Base-by-base conservation (phyloP, 2,329 filamentous ascomycete species). In the Aspergillaceae sp. region DNA sequence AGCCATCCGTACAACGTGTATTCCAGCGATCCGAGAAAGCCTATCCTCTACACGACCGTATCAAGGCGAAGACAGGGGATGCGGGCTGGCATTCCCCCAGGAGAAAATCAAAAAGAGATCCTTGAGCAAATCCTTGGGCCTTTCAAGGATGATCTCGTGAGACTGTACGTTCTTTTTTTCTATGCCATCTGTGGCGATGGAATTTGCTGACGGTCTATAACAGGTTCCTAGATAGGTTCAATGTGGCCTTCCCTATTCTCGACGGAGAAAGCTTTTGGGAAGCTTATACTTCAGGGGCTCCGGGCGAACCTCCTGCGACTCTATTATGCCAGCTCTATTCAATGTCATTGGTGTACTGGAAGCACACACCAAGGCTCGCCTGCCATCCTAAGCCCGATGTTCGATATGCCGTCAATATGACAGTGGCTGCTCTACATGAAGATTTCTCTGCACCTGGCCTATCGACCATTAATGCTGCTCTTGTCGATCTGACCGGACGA, bases 331-430 rank as follows among this genome's bases (percentile, higher is more conserved):
- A 75, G 47, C 61, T 83, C 1, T 79, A 81, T 53, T 79, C 78
- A 0, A 75, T 79, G 54, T 73, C 75, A 0, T 58, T 81, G 3
- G 70, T 77, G 3, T 80, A 77, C 54, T 83, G 80, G 79, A 69
- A 71, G 28, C 70, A 72, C 44, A 73, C 72, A 0, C 67, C 67
- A 0, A 61, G 67, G 3, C 57, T 76, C 3, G 63, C 65, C 4
- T 62, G 62, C 4, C 71, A 76, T 47, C 70, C 73, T 4, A 69
- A 74, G 41, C 79, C 79, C 0, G 79, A 83, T 54, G 69, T 72
- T 36, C 73, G 78, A 40, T 83, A 79, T 56, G 74, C 79, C 6
- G 81, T 81, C 72, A 83, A 83, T 48, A 71, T 80, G 48, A 78
- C 78, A 5, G 77, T 74, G 19, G 77, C 78, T 44, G 77, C 79